Conservation (phyloP, 805 yeast species). For the Cyberlindnera euphorbiiphila region DNA sequence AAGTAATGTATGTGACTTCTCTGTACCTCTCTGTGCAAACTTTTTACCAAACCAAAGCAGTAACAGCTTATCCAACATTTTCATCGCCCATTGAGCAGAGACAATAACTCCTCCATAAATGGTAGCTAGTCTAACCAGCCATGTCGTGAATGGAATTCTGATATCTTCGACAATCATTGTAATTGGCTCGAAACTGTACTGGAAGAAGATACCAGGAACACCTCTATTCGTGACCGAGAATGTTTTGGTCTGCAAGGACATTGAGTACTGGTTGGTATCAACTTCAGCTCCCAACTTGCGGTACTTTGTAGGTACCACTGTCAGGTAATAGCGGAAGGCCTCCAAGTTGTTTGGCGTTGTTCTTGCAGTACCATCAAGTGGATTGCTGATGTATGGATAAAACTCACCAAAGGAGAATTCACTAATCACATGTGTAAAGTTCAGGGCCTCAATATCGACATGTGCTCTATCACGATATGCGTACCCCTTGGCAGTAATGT, state of each 20-base stretch:
- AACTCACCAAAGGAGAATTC: constrained; percentile 91
- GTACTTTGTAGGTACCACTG: constrained; percentile 81
- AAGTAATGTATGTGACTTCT: constrained; percentile 18
- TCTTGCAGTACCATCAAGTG: constrained; percentile 76
- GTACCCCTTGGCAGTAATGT: constrained; percentile 72
- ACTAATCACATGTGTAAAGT: constrained; percentile 79
- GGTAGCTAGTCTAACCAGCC: constrained; percentile 73
- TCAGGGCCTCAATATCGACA: constrained; percentile 48
- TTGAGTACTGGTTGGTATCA: constrained; percentile 83
- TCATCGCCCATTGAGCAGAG: constrained; percentile 61
- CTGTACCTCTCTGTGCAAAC: constrained; percentile 31
- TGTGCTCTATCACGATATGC: constrained; percentile 48
- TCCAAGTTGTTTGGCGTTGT: constrained; percentile 45
- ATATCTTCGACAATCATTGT: constrained; percentile 63
- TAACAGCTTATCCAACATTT: constrained; percentile 51
- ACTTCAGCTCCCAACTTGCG: constrained; percentile 64
- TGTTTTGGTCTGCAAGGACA: constrained; percentile 46
- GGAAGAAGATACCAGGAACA: constrained; percentile 77
- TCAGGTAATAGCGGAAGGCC: constrained; percentile 60
- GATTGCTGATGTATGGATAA: constrained; percentile 81
- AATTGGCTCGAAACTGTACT: constrained; percentile 87
- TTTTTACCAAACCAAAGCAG: constrained; percentile 55
- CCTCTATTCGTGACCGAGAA: constrained; percentile 22
- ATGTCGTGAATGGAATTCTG: constrained; percentile 73
- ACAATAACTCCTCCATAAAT: constrained; percentile 79